Conservation (phyloP, 1,284 basidiomycete species). For the Somion occarium region DNA sequence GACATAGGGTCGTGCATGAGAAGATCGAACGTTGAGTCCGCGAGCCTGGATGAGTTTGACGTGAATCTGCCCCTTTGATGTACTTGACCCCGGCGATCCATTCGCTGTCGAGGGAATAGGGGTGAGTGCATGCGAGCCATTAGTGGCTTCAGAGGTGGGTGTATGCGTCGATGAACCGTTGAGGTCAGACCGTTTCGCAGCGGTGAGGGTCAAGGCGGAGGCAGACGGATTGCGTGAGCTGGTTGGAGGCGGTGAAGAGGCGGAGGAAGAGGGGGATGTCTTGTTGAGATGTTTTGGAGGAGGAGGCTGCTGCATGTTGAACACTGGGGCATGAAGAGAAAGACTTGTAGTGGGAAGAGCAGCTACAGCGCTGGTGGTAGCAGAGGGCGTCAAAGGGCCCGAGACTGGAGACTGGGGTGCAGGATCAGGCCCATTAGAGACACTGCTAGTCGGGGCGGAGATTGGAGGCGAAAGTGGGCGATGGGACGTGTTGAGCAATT, state of each 20-base stretch:
- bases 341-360: conserved; percentile 69
- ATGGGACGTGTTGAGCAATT: conserved; percentile 32
- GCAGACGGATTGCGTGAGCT: conserved; percentile 7
- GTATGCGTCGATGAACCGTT: conserved; percentile 7
- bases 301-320: conserved; percentile 69
- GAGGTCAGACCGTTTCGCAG: neutral
- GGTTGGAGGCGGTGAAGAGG: conserved; percentile 16
- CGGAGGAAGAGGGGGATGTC: conserved; percentile 18
- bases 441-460: conserved; percentile 22
- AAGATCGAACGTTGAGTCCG: conserved; percentile 71
- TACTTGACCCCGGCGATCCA: conserved; percentile 22
- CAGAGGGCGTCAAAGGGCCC: conserved; percentile 35
- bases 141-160: conserved; percentile 25
- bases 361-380: conserved; percentile 36
- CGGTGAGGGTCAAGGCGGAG: conserved; percentile 9
- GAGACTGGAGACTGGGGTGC: conserved; percentile 25
- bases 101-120: conserved; percentile 25
- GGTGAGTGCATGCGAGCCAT: conserved; percentile 28
- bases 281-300: conserved; percentile 33
- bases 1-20: conserved; percentile 81
- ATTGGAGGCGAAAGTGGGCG: conserved; percentile 26
- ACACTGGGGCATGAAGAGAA: conserved; percentile 75
- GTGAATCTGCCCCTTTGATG: conserved; percentile 80
- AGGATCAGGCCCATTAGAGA: conserved; percentile 24
- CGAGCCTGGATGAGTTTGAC: conserved; percentile 95